A percentile compares a stretch with the other conserved stretches of the same genome.
phyloP scores from a whole-genome alignment of 192 early-diverging fungal genomes.

The Borealophlyctis nickersoniae region DNA sequence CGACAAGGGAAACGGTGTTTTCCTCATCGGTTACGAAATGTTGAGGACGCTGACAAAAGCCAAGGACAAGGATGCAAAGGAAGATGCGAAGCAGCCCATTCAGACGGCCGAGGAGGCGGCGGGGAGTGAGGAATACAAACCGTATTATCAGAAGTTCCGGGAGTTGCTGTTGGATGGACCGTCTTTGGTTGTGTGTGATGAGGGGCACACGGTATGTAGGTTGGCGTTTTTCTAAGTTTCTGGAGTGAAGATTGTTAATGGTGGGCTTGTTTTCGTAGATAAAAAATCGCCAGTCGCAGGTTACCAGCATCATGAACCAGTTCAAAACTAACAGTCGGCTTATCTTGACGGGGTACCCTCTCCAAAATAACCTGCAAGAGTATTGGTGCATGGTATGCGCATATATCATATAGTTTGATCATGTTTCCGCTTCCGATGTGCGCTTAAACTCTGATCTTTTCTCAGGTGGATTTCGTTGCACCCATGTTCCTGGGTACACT shows the following conservation, averaged over 20 bases:
- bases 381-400: slow-evolving; percentile 43
- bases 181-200: slow-evolving; percentile 72
- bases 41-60: slow-evolving; percentile 49
- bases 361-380: slow-evolving; percentile 80
- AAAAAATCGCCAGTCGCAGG: too few relatives aligned
- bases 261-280: too few relatives aligned
- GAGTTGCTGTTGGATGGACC: slow-evolving; percentile 64
- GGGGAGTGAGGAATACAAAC: slow-evolving; percentile 13
- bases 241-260: too few relatives aligned
- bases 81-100: not conserved
- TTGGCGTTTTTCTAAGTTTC: not conserved
- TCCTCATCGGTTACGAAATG: slow-evolving; percentile 64
- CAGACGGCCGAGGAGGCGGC: not conserved
- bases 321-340: slow-evolving; percentile 61
- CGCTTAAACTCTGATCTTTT: not conserved
- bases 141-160: not conserved
- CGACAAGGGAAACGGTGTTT: slow-evolving; percentile 57
- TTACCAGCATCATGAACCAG: slow-evolving; percentile 20
- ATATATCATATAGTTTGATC: too few relatives aligned
- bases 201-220: slow-evolving; percentile 64
- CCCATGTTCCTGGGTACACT: slow-evolving; percentile 59
- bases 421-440: slow-evolving; percentile 14
- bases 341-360: slow-evolving; percentile 77
- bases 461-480: slow-evolving; percentile 62
- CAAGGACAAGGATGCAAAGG: slow-evolving; percentile 1